These are phyloP conservation scores for Dicorynia guianensis DNA, from an alignment of 306 rosid genomes.

Conservation along the genomic window DNA sequence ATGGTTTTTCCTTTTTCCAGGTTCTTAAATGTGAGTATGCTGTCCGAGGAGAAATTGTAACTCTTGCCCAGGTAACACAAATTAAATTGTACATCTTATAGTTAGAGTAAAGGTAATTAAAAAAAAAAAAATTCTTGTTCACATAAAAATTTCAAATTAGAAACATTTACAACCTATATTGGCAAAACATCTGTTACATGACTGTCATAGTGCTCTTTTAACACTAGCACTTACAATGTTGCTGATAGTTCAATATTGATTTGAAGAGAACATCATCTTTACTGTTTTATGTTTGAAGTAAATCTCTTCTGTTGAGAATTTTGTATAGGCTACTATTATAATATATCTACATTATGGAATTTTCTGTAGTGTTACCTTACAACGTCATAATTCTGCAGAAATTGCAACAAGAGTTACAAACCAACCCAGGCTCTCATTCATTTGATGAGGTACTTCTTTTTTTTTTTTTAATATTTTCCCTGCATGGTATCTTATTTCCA, in stretches of 20 bases:
- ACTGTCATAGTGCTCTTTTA: constrained; percentile 12
- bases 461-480: background rate
- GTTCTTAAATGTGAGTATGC: constrained; percentile 94
- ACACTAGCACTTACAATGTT: background rate
- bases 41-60: constrained; percentile 92
- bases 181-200: background rate
- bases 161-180: constrained; percentile 2
- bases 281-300: background rate
- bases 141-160: background rate
- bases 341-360: background rate
- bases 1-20: constrained; percentile 45
- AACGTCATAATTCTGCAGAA: constrained; percentile 56
- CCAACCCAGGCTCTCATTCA: constrained; percentile 77
- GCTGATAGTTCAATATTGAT: background rate
- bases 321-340: constrained; percentile 7
- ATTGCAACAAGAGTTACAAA: constrained; percentile 70
- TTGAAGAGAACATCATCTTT: constrained; percentile 9
- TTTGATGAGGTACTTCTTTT: constrained; percentile 78
- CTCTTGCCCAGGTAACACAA: constrained; percentile 82
- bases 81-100: constrained; percentile 23
- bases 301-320: background rate
- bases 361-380: constrained; percentile 12
- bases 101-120: constrained; percentile 19
- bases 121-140: constrained; percentile 12
- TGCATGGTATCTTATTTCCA: constrained; percentile 20